phyloP scores from a whole-genome alignment of 768 basidiomycete genomes.

The Amanita jacksonii region DNA sequence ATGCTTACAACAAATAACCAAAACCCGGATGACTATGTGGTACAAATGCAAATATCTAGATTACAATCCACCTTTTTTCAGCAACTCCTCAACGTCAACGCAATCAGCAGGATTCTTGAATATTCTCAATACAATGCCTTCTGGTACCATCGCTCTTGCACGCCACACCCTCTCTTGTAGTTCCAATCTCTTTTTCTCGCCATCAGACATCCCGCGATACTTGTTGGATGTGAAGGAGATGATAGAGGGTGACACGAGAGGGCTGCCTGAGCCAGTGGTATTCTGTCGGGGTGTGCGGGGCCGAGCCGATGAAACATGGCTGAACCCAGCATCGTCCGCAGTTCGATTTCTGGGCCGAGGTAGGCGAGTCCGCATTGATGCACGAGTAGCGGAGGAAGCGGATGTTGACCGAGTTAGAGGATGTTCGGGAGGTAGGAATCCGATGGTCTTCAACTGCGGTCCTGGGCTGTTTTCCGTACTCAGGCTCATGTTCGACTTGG shows the following conservation, averaged over 20 bases:
- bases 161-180: slow-evolving; percentile 8
- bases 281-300: background rate
- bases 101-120: slow-evolving; percentile 8
- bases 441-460: too few species aligned
- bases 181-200: slow-evolving; percentile 3
- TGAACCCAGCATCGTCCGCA: background rate
- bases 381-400: too few species aligned
- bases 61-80: background rate
- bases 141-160: slow-evolving; percentile 1
- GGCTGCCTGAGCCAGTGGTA: background rate
- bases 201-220: background rate
- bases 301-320: background rate
- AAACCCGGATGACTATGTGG: background rate
- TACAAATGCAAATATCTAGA: background rate
- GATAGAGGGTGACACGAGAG: background rate
- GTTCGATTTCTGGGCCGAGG: background rate
- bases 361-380: too few species aligned
- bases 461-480: background rate
- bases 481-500: background rate
- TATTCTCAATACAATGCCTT: slow-evolving; percentile 2
- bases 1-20: too few species aligned
- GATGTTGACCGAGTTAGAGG: background rate
- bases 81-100: background rate
- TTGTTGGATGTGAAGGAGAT: background rate
- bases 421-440: background rate